phyloP scores from a whole-genome alignment of 2,329 filamentous ascomycete genomes.

The Diaporthe vaccinii region DNA sequence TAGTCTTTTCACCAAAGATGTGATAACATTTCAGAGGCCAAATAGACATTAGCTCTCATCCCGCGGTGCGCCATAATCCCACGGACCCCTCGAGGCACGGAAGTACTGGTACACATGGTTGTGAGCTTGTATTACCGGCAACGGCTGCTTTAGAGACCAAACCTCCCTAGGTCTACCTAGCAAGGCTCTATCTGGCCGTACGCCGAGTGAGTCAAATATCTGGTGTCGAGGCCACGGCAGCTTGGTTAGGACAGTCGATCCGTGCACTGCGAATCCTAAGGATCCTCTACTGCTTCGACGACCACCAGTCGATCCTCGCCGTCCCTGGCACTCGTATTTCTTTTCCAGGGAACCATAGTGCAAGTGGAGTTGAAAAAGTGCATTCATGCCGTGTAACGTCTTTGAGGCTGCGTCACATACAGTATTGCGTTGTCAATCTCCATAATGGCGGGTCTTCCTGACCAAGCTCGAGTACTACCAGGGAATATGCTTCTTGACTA shows the following conservation, averaged over 20 bases:
- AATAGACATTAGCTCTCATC: too few species aligned
- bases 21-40: too few species aligned
- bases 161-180: neutral
- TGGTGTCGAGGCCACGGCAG: neutral
- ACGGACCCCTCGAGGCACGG: neutral
- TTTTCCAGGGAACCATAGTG: too few species aligned
- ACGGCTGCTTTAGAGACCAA: neutral
- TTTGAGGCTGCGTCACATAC: neutral
- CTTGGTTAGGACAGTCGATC: too few species aligned
- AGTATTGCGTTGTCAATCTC: neutral
- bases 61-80: too few species aligned
- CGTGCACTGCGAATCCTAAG: neutral
- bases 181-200: neutral
- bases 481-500: slow-evolving; percentile 55
- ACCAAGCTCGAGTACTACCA: slow-evolving; percentile 54
- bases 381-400: neutral
- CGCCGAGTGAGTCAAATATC: neutral
- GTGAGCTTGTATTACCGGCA: neutral
- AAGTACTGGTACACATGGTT: neutral
- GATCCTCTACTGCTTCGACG: neutral
- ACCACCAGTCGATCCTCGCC: too few species aligned
- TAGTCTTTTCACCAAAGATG: too few species aligned
- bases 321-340: neutral
- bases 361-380: neutral
- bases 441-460: slow-evolving; percentile 45